Conservation (phyloP, 2,329 filamentous ascomycete species). For the Helminthosporium solani region DNA sequence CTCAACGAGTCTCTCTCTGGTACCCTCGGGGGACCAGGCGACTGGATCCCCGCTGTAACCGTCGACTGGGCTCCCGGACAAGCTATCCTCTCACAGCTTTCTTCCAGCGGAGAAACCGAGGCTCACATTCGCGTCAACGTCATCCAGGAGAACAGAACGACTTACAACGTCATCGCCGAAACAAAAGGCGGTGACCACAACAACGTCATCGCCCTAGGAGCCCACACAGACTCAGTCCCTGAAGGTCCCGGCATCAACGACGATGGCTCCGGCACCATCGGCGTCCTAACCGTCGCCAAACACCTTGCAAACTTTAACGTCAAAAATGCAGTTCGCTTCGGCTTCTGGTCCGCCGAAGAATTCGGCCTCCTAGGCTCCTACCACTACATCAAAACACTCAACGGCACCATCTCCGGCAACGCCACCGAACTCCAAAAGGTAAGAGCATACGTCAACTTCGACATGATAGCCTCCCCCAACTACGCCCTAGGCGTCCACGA, state of each 20-base stretch:
- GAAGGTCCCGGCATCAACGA: constrained; percentile 48
- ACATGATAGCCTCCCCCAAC: constrained; percentile 46
- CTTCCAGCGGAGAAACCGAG: constrained; percentile 39
- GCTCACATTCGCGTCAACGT: constrained; percentile 45
- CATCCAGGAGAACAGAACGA: constrained; percentile 49
- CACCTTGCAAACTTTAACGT: constrained; percentile 42
- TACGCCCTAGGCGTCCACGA: constrained; percentile 44
- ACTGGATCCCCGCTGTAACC: constrained; percentile 67
- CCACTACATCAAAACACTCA: constrained; percentile 42
- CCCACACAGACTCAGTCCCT: constrained; percentile 45
- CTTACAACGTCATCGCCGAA: constrained; percentile 43
- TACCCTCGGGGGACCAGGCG: constrained; percentile 60
- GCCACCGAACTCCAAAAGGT: constrained; percentile 40
- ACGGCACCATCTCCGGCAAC: constrained; percentile 32
- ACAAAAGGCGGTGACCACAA: constrained; percentile 44
- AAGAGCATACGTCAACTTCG: constrained; percentile 47
- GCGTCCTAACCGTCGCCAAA: constrained; percentile 41
- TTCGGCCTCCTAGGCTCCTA: constrained; percentile 43
- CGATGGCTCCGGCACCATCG: constrained; percentile 44
- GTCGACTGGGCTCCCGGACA: constrained; percentile 61
- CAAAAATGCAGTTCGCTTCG: constrained; percentile 45
- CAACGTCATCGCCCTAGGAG: constrained; percentile 44
- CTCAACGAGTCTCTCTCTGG: constrained; percentile 62
- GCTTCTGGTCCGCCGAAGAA: constrained; percentile 46
- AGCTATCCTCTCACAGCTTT: constrained; percentile 56